Conservation (phyloP, 306 rosid species). For the Carpinus viminea region DNA sequence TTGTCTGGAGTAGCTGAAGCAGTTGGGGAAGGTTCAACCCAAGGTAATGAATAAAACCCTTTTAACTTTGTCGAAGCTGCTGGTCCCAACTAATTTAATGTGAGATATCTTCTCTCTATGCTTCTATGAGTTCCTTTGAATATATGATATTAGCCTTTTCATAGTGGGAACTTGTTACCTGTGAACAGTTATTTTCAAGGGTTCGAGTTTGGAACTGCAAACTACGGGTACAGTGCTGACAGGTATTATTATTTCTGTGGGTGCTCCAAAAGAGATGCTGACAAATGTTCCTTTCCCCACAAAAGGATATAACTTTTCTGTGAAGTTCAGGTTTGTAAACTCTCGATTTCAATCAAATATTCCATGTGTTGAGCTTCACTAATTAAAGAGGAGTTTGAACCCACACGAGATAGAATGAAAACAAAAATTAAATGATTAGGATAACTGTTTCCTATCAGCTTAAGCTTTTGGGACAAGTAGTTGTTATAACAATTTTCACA, state of each 20-base stretch:
- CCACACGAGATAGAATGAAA: too few relatives aligned
- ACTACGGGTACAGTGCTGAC: slow-evolving; percentile 62
- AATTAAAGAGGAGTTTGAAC: too few relatives aligned
- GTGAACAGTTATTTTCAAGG: slow-evolving; percentile 65
- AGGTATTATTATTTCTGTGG: slow-evolving; percentile 59
- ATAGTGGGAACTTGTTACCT: slow-evolving; percentile 29
- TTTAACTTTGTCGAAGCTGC: neutral
- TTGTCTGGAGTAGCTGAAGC: slow-evolving; percentile 72
- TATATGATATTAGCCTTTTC: slow-evolving; percentile 20
- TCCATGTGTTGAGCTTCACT: too few relatives aligned
- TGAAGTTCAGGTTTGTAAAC: slow-evolving; percentile 73
- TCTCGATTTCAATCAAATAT: too few relatives aligned
- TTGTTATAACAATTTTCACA: neutral
- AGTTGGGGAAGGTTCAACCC: slow-evolving; percentile 77
- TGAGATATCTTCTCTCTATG: neutral
- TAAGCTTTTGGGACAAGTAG: too few relatives aligned
- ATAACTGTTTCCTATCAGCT: too few relatives aligned
- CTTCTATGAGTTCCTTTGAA: slow-evolving; percentile 21
- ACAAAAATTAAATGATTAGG: too few relatives aligned
- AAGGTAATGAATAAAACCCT: slow-evolving; percentile 54
- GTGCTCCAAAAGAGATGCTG: slow-evolving; percentile 78
- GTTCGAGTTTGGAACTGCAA: slow-evolving; percentile 59
- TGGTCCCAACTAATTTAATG: neutral
- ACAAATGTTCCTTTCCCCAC: slow-evolving; percentile 83
- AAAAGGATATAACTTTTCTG: slow-evolving; percentile 84